A percentile compares a stretch with the other conserved stretches of the same genome.
Evolutionary conservation across 2,329 filamentous ascomycete genomes (phyloP).

Genomic region (Pseudocercospora vitis): DNA sequence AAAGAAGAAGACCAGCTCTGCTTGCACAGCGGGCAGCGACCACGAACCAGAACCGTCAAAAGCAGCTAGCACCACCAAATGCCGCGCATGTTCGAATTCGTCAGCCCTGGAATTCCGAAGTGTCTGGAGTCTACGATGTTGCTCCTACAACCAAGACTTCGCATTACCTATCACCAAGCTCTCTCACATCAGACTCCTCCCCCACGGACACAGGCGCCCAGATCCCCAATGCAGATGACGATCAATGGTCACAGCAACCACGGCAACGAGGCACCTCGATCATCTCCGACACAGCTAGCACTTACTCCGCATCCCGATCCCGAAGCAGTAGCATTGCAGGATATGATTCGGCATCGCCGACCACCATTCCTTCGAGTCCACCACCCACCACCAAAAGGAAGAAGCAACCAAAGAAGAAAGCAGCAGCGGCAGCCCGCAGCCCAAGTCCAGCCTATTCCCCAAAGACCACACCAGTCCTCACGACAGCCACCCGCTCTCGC

Average conservation of each 20-base stretch:
- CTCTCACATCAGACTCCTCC: not conserved
- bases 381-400: conserved; percentile 1
- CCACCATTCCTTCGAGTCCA: not conserved
- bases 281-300: not conserved
- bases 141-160: too few species aligned
- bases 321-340: not conserved
- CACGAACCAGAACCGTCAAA: too few species aligned
- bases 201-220: not conserved
- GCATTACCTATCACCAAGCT: not conserved
- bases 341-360: too few species aligned
- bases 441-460: too few species aligned
- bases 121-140: too few species aligned
- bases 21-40: not conserved
- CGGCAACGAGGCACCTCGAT: not conserved
- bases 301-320: not conserved
- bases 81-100: too few species aligned
- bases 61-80: too few species aligned
- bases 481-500: not conserved
- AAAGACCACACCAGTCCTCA: too few species aligned
- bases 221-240: not conserved
- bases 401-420: too few species aligned
- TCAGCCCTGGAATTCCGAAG: too few species aligned
- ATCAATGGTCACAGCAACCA: too few species aligned
- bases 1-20: not conserved
- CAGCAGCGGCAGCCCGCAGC: too few species aligned